phyloP scores from a whole-genome alignment of 306 rosid species.

The Cucumis sativus region DNA sequence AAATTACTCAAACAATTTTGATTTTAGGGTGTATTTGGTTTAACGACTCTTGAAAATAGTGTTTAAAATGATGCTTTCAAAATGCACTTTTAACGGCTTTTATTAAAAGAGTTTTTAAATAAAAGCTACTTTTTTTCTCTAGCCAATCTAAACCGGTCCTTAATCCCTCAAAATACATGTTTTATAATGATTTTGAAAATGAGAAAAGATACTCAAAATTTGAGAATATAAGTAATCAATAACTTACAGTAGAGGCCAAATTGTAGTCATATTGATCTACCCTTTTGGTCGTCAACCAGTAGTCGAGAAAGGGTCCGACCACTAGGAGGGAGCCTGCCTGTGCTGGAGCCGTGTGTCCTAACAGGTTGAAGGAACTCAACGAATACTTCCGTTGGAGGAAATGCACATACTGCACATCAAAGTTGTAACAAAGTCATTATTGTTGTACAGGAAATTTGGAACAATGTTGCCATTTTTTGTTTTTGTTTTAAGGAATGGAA shows the following conservation, averaged over 20 bases:
- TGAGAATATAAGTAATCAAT: neutral
- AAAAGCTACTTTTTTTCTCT: no score
- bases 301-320: conserved; percentile 67
- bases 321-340: conserved; percentile 62
- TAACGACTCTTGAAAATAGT: no score
- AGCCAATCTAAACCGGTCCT: no score
- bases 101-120: no score
- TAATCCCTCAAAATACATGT: no score
- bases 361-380: conserved; percentile 69
- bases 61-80: no score
- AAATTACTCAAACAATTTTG: no score
- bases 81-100: no score
- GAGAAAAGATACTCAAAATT: no score
- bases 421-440: conserved; percentile 4
- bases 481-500: neutral
- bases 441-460: neutral
- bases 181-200: no score
- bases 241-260: conserved; percentile 39
- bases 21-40: no score
- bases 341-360: conserved; percentile 93
- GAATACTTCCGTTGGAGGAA: conserved; percentile 84
- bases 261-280: conserved; percentile 43
- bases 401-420: conserved; percentile 65
- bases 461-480: neutral
- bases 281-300: conserved; percentile 69